Evolutionary conservation across 495 filamentous ascomycete genomes (phyloP).

Genomic region (Cercophora newfieldiana): DNA sequence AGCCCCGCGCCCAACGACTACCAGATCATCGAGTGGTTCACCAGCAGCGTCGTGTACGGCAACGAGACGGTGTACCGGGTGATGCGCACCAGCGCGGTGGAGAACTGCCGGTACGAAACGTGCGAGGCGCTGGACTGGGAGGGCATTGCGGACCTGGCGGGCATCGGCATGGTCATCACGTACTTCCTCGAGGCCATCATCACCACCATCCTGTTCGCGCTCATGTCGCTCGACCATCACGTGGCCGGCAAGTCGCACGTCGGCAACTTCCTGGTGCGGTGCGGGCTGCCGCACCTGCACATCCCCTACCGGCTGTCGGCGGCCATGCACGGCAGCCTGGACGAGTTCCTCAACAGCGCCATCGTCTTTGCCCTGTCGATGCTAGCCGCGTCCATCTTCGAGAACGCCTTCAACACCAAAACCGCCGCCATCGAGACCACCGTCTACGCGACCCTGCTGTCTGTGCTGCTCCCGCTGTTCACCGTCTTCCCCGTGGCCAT

Average conservation of each 20-base stretch:
- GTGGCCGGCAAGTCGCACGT: background rate
- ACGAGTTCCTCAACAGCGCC: constrained; percentile 12
- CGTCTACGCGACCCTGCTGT: constrained; percentile 5
- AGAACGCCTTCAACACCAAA: background rate
- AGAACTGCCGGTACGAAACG: constrained; percentile 3
- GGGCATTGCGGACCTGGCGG: constrained; percentile 11
- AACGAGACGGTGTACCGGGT: constrained; percentile 1
- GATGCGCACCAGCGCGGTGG: background rate
- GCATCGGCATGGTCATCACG: constrained; percentile 12
- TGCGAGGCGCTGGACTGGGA: constrained; percentile 10
- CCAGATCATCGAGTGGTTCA: constrained; percentile 13
- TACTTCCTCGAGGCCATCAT: constrained; percentile 11
- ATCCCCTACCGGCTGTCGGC: constrained; percentile 5
- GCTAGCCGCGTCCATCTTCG: constrained; percentile 9
- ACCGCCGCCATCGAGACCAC: background rate
- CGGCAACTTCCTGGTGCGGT: background rate
- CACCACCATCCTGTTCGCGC: background rate
- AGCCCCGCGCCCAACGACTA: background rate
- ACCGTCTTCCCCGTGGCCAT: constrained; percentile 13
- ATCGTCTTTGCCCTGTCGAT: constrained; percentile 7
- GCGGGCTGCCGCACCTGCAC: background rate
- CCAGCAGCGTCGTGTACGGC: background rate
- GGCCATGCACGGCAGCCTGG: constrained; percentile 3
- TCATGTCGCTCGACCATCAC: constrained; percentile 2
- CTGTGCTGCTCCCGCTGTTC: constrained; percentile 2